Evolutionary conservation across 2,329 filamentous ascomycete species (phyloP), one percentile per base, ranked within the genome.

Genomic region (Talaromyces funiculosus): DNA sequence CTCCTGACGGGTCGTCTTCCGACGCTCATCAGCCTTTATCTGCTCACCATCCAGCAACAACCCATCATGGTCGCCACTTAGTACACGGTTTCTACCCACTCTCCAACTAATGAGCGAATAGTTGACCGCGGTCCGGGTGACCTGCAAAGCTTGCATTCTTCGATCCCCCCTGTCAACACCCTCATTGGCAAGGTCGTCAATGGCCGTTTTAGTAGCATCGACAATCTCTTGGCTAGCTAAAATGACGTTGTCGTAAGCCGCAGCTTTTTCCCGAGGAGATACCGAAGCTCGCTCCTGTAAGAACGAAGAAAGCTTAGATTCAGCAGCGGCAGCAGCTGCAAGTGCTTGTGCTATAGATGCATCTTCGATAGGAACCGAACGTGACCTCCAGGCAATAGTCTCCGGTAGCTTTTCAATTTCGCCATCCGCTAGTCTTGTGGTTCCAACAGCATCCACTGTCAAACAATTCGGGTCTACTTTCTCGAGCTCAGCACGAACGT

Each of bases 81-180:
- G 79, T 0, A 96, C 88, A 58, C 94, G 84, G 74, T 99, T 97
- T 53, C 94, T 87, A 26, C 93, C 93, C 64, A 97, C 90, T 72
- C 94, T 85, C 92, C 92, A 97, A 70, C 90, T 92, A 60, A 99
- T 89, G 75, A 97, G 86, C 66, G 90, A 90, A 73, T 96, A 97
- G 74, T 94, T 96, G 60, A 97, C 90, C 1, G 93, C 92, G 0
- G 95, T 95, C 63, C 90, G 88, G 3, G 92, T 96, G 61, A 99
- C 89, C 66, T 96, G 92, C 49, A 99, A 79, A 67, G 92, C 87
- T 76, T 99, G 94, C 86, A 99, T 92, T 61, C 91, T 86, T 37
- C 85, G 78, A 70, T 99, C 93, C 60, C 90, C 87, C 72, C 91
- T 90, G 22, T 90, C 84, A 14, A 96, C 85, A 1, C 91, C 90